These are phyloP conservation scores for Penicillium samsonianum DNA, from an alignment of 495 filamentous ascomycete genomes.

Conservation along the genomic window DNA sequence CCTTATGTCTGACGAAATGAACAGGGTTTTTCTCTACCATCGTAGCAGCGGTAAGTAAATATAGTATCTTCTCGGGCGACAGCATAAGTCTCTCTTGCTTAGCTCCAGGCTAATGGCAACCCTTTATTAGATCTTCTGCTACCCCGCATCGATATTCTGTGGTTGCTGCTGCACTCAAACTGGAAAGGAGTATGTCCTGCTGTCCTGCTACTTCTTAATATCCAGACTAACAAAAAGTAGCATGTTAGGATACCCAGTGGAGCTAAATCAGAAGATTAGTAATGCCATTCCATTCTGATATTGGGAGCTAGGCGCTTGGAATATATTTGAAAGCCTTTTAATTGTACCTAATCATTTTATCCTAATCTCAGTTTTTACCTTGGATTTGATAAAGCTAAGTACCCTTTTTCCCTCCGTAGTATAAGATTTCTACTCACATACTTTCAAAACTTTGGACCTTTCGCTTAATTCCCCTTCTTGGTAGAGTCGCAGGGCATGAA, in stretches of 20 bases:
- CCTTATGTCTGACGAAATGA: not conserved
- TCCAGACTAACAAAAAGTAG: conserved; percentile 33
- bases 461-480: not conserved
- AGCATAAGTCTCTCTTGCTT: not conserved
- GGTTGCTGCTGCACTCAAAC: conserved; percentile 58
- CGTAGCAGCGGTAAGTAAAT: conserved; percentile 51
- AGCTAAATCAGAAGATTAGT: conserved; percentile 53
- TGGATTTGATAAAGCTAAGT: not conserved
- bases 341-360: not conserved
- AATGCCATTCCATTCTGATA: conserved; percentile 56
- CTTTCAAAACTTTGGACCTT: not conserved
- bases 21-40: conserved; percentile 49
- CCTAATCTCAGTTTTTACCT: not conserved
- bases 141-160: conserved; percentile 60
- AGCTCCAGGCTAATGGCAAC: conserved; percentile 9
- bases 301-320: not conserved
- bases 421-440: not conserved
- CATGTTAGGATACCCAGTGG: conserved; percentile 56
- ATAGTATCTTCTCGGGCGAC: not conserved
- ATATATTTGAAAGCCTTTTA: not conserved
- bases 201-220: not conserved
- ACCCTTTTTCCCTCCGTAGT: not conserved
- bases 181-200: conserved; percentile 53
- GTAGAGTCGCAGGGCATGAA: not conserved
- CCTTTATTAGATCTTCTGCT: conserved; percentile 53